Evolutionary conservation across 225 moss, liverwort and hornwort genomes (phyloP), one percentile per base, ranked within the genome.

Genomic region (Anthoceros angustus): DNA sequence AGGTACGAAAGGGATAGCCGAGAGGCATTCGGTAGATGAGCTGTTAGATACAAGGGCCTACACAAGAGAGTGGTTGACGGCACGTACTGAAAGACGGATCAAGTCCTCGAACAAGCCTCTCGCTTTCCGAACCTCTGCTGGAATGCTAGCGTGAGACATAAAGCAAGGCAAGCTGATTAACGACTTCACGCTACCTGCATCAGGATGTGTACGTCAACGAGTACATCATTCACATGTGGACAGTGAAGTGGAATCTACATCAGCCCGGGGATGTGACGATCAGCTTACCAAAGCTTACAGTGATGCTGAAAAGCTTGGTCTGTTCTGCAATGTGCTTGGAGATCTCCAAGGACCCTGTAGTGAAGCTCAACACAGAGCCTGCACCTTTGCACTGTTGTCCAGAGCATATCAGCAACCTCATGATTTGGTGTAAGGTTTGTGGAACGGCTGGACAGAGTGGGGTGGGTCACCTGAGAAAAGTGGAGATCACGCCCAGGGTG

Each of bases 91-190:
- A 67, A 95, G 50, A 16, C 94, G 90, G n/a, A 94, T 80, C 11
- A 94, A 74, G 64, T 94, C 90, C 67, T 90, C 86, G 72, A 75
- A 72, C n/a, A 90, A 73, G 32, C 93, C 93, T 62, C 93, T 75
- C 64, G 82, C 83, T 72, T 83, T 79, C 42, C 87, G 86, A 68
- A 90, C 77, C 42, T 86, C 82, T 25, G 69, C 67, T 66, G 87
- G 87, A 69, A 90, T 94, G 82, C 90, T 90, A 65, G 87, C 90
- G 50, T 94, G 93, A 68, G 93, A 90, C 90, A 94, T 94, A 78
- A 94, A 94, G 82, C 93, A 94, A 16, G 90, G 93, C 43, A 94
- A 71, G 73, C 90, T 94, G 67, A 90, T 87, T 77, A 84, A 77
- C 6, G 93, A 94, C 67, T 81, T 77, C 67, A 85, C 90, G 67